Evolutionary conservation across 2,329 filamentous ascomycete species (phyloP), one percentile per base, ranked within the genome.

Genomic region (Pseudogymnoascus sp.): DNA sequence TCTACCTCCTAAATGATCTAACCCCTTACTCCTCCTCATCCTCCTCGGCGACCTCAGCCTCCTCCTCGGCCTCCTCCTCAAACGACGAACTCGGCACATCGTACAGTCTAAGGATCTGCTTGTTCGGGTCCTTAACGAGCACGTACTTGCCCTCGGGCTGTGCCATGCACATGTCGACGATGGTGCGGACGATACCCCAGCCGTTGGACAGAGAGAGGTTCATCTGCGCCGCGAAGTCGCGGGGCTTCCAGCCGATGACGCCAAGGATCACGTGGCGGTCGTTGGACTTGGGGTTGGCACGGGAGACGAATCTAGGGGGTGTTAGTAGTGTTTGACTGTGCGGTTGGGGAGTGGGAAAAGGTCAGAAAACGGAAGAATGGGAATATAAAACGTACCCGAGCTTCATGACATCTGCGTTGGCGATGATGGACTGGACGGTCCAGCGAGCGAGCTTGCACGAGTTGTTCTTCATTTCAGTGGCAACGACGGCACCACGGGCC

Each of bases 401-500:
- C 82, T 97, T 99, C 92, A 99, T 97, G 67, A 92, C 82, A 74
- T 99, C 94, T n/a, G 94, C 92, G 79, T 92, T 92, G 74, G 93
- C 92, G 62, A 99, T 85, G 72, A 99, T 97, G 72, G 89, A 90
- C 81, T 99, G 94, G 43, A 93, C 91, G 33, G 94, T 96, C 94
- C 94, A 99, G 74, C 94, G 84, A 62, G 94, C 94, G 65, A 99
- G 87, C 82, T 99, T 99, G 88, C 91, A 96, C 73, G 87, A 92
- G 85, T 99, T 99, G 86, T 99, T 99, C 90, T 99, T 99, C 94
- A 99, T 99, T 81, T 99, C 94, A 11, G 94, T 99, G 18, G 94
- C 94, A 25, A 99, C 89, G 43, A 99, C 93, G 62, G 94, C 94
- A 86, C 94, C 94, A 71, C 94, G 89, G 80, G 97, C 92, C 70